Conservation (phyloP, 2,329 filamentous ascomycete genomes). For the Beauveria australis region DNA sequence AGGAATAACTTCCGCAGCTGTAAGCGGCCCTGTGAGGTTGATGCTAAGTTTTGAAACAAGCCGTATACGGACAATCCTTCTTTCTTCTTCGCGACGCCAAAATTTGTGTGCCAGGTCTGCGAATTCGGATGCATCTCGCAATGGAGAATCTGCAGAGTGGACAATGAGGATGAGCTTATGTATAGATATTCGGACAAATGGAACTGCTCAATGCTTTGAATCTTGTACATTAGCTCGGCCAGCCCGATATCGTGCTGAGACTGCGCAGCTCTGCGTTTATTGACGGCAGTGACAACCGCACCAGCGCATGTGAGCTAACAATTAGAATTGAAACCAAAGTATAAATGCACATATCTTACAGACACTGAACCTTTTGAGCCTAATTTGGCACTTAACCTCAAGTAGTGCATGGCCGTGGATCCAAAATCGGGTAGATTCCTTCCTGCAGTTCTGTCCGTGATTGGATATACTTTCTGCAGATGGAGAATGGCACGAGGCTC, state of each 20-base stretch:
- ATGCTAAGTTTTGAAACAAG: constrained; percentile 65
- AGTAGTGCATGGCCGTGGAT: neutral
- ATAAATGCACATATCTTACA: neutral
- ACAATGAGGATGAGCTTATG: constrained; percentile 70
- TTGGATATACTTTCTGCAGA: neutral
- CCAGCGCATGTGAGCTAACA: constrained; percentile 71
- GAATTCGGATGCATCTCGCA: constrained; percentile 76
- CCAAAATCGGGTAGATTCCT: neutral
- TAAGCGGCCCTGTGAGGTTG: constrained; percentile 69
- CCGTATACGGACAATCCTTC: constrained; percentile 80
- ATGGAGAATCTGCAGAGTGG: constrained; percentile 77
- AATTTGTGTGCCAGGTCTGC: constrained; percentile 56
- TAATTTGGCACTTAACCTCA: neutral
- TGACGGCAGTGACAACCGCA: constrained; percentile 73
- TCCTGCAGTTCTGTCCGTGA: neutral
- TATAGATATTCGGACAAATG: constrained; percentile 61
- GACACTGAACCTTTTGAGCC: neutral
- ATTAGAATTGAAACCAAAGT: neutral
- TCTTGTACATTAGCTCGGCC: constrained; percentile 41
- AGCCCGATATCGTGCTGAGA: constrained; percentile 53
- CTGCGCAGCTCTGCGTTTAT: constrained; percentile 49
- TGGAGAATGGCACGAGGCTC: neutral
- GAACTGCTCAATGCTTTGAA: constrained; percentile 67
- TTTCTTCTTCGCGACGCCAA: constrained; percentile 38
- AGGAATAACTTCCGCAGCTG: constrained; percentile 74